A percentile compares a stretch with the other conserved stretches of the same genome.
phyloP scores from a whole-genome alignment of 2,329 filamentous ascomycete genomes.

The Orbilia oligospora region DNA sequence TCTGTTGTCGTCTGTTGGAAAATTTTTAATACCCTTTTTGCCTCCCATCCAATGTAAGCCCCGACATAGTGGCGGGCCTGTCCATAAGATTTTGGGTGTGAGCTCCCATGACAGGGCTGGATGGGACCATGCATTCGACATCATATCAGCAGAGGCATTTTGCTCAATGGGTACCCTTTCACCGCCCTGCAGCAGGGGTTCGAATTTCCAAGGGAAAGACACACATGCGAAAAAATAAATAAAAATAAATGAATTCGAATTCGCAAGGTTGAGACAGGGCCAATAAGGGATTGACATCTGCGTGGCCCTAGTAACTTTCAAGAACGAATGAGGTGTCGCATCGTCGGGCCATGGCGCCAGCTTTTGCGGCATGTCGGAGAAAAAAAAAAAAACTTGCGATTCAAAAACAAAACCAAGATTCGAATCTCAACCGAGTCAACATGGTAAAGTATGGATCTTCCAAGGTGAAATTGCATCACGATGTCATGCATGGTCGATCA shows the following conservation, averaged over 20 bases:
- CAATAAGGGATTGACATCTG: slow-evolving; percentile 15
- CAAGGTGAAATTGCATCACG: slow-evolving; percentile 41
- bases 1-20: slow-evolving; percentile 45
- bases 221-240: too few species aligned
- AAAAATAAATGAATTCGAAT: slow-evolving; percentile 9
- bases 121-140: slow-evolving; percentile 3
- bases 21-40: neutral
- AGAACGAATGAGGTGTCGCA: slow-evolving; percentile 27
- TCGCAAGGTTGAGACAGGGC: slow-evolving; percentile 6
- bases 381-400: neutral
- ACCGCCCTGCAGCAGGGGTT: slow-evolving; percentile 39
- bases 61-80: neutral
- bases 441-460: slow-evolving; percentile 9
- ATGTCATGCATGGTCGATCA: slow-evolving; percentile 32
- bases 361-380: slow-evolving; percentile 38
- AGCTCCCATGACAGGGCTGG: slow-evolving; percentile 34
- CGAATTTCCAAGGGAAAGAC: slow-evolving; percentile 14
- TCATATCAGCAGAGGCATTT: slow-evolving; percentile 26
- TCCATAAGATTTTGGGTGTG: neutral
- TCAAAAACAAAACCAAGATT: slow-evolving; percentile 25
- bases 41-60: neutral
- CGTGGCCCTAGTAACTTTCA: neutral
- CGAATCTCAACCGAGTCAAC: neutral
- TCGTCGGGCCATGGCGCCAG: slow-evolving; percentile 40
- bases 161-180: slow-evolving; percentile 22